Percentiles rank a stretch among this genome's conserved stretches.
Conservation (phyloP, 306 rosid genomes). For the Carpinus fangiana region DNA sequence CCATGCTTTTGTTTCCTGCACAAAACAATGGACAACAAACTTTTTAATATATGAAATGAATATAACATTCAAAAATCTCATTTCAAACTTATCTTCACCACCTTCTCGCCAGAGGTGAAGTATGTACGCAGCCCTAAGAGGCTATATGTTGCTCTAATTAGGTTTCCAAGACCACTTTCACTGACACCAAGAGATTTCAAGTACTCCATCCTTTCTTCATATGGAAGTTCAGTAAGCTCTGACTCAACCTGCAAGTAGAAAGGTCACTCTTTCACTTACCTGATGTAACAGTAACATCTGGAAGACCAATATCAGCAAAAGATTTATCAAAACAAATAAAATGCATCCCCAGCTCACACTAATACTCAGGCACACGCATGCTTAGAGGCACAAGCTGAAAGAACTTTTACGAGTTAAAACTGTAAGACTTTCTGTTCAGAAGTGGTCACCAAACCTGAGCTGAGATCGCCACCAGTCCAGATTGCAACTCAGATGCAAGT, state of each 20-base stretch:
- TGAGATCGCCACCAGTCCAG: conserved; percentile 85
- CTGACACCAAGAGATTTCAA: conserved; percentile 84
- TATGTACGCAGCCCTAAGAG: conserved; percentile 86
- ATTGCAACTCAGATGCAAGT: conserved; percentile 76
- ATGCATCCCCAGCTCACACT: neutral
- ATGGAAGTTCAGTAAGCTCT: conserved; percentile 83
- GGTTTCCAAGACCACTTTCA: conserved; percentile 96
- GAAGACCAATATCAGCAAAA: conserved; percentile 2
- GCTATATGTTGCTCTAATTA: conserved; percentile 81
- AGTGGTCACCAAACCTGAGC: conserved; percentile 66
- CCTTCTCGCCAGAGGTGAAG: conserved; percentile 99
- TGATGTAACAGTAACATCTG: conserved; percentile 17
- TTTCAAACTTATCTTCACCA: conserved; percentile 34
- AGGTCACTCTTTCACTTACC: conserved; percentile 19
- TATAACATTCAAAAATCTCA: conserved; percentile 8
- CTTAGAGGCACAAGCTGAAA: conserved; percentile 1
- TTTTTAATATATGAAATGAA: conserved; percentile 20
- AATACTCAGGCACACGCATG: neutral
- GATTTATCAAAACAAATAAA: neutral
- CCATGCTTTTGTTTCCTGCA: conserved; percentile 97
- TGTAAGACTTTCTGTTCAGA: conserved; percentile 3
- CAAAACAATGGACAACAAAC: conserved; percentile 28
- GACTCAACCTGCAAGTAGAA: conserved; percentile 82
- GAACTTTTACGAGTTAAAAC: neutral
- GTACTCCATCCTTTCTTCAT: conserved; percentile 85